These are phyloP conservation scores for Colletotrichum viniferum DNA, from an alignment of 2,329 filamentous ascomycete species.

Conservation along the genomic window DNA sequence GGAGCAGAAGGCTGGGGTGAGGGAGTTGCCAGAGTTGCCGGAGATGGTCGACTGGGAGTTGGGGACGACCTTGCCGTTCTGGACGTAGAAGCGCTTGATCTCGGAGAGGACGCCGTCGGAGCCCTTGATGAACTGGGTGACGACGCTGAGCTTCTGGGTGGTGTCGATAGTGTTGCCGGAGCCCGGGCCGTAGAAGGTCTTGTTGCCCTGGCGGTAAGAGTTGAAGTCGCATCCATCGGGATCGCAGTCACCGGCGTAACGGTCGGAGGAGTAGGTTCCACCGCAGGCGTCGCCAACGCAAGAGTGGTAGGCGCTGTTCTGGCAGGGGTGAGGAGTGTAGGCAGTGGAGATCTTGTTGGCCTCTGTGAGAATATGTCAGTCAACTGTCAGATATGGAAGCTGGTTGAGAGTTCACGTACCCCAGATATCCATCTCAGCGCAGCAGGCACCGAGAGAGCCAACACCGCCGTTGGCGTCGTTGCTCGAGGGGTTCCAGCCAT, in stretches of 20 bases:
- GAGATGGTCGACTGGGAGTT: conserved; percentile 51
- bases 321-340: conserved; percentile 70
- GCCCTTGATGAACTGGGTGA: conserved; percentile 65
- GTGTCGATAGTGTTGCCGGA: conserved; percentile 63
- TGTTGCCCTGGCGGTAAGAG: conserved; percentile 68
- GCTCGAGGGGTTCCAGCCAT: conserved; percentile 54
- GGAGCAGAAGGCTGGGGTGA: conserved; percentile 64
- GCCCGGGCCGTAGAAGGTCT: conserved; percentile 64
- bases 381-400: conserved; percentile 10
- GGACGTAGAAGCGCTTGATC: conserved; percentile 70
- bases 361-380: conserved; percentile 48
- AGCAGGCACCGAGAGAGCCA: conserved; percentile 60
- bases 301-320: conserved; percentile 48
- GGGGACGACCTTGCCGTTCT: conserved; percentile 62
- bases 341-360: conserved; percentile 70
- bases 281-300: conserved; percentile 59
- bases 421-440: conserved; percentile 67
- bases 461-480: conserved; percentile 60
- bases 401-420: conserved; percentile 25
- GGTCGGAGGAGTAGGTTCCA: conserved; percentile 54
- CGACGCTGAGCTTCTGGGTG: conserved; percentile 64
- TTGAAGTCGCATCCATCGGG: conserved; percentile 76
- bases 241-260: conserved; percentile 69
- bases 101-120: conserved; percentile 58
- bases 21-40: conserved; percentile 45